phyloP scores from a whole-genome alignment of 805 yeast species.

The Saccharomycopsis sp. region DNA sequence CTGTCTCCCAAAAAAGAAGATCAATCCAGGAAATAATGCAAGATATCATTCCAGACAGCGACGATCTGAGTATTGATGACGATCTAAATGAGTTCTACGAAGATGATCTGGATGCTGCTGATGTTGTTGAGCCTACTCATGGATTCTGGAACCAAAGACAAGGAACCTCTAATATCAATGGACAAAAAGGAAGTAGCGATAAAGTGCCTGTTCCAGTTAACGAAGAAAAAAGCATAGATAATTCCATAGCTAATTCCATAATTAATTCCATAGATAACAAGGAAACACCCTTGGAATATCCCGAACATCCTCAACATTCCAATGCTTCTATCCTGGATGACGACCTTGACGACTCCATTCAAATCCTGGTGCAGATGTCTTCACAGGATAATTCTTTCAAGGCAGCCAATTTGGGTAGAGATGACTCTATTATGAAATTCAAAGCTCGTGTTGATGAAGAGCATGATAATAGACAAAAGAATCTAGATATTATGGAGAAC shows the following conservation, averaged over 20 bases:
- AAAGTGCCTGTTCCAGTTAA: too few relatives aligned
- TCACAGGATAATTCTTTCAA: conserved; percentile 62
- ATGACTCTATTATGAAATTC: conserved; percentile 12
- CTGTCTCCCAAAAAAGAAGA: neutral
- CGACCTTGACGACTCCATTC: neutral
- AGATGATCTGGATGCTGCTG: neutral
- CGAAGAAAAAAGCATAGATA: too few relatives aligned
- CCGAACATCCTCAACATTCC: neutral
- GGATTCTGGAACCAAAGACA: neutral
- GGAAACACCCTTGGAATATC: too few relatives aligned
- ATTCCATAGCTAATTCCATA: too few relatives aligned
- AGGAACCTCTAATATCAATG: neutral
- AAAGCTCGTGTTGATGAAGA: conserved; percentile 10
- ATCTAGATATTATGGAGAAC: conserved; percentile 15
- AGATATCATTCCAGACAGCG: neutral
- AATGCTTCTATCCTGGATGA: neutral
- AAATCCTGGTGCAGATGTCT: conserved; percentile 49
- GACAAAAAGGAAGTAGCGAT: neutral
- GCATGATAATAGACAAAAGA: conserved; percentile 10
- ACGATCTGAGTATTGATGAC: neutral
- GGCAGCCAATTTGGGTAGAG: neutral
- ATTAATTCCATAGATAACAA: too few relatives aligned
- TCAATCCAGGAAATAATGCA: neutral
- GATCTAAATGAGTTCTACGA: neutral
- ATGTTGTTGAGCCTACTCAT: neutral